Evolutionary conservation across 2,329 filamentous ascomycete species (phyloP).

Genomic region (Chalara sp.): DNA sequence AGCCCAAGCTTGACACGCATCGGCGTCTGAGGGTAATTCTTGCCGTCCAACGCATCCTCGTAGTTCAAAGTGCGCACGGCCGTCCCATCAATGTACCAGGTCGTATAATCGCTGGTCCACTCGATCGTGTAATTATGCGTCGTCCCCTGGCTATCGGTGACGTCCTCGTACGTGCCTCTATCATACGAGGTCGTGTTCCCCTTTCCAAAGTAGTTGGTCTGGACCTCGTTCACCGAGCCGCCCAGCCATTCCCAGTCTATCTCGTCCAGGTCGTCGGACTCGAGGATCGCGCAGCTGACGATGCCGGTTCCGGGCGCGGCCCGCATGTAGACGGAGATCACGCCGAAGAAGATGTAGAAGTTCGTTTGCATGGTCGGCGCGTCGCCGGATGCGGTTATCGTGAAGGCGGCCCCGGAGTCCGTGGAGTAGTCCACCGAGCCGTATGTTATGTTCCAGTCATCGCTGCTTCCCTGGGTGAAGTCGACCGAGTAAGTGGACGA

Average conservation of each 20-base stretch:
- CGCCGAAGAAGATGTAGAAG: constrained; percentile 48
- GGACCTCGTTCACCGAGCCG: constrained; percentile 27
- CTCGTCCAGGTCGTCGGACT: constrained; percentile 45
- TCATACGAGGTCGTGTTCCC: constrained; percentile 46
- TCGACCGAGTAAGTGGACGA: constrained; percentile 31
- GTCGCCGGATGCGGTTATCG: constrained; percentile 38
- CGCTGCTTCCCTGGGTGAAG: constrained; percentile 35
- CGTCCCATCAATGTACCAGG: constrained; percentile 51
- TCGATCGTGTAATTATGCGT: constrained; percentile 62
- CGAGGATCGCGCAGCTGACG: constrained; percentile 41
- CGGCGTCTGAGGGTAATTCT: constrained; percentile 62
- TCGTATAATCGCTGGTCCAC: constrained; percentile 53
- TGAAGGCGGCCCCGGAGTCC: constrained; percentile 40
- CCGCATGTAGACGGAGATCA: constrained; percentile 39
- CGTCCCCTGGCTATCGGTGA: constrained; percentile 27
- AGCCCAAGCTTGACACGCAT: constrained; percentile 59
- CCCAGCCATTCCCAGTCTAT: constrained; percentile 42
- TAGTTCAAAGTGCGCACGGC: constrained; percentile 40
- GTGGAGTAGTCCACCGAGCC: constrained; percentile 35
- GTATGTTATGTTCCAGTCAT: constrained; percentile 49
- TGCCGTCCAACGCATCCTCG: constrained; percentile 39
- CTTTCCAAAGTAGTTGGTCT: constrained; percentile 49
- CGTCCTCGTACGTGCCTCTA: constrained; percentile 33
- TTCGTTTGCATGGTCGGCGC: constrained; percentile 38
- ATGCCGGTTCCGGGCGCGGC: constrained; percentile 42